phyloP scores from a whole-genome alignment of 2,329 filamentous ascomycete species.

The Calycina marina region DNA sequence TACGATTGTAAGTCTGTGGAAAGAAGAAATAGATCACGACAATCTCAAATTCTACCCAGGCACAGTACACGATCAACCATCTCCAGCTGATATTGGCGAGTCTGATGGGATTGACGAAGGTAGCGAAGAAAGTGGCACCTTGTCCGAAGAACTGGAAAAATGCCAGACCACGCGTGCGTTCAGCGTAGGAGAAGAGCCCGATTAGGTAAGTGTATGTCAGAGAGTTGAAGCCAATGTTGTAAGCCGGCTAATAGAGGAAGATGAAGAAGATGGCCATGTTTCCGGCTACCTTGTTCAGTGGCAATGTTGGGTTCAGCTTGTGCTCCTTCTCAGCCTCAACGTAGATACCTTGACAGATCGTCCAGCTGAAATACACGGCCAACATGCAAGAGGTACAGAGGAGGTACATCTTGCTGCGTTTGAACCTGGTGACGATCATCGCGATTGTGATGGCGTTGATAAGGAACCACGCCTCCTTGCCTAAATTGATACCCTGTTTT shows the following conservation, averaged over 20 bases:
- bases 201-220: slow-evolving; percentile 48
- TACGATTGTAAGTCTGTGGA: slow-evolving; percentile 28
- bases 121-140: slow-evolving; percentile 21
- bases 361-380: slow-evolving; percentile 39
- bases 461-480: slow-evolving; percentile 30
- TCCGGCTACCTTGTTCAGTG: slow-evolving; percentile 8
- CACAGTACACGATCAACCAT: slow-evolving; percentile 27
- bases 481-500: slow-evolving; percentile 34
- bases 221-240: slow-evolving; percentile 53
- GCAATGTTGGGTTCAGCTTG: slow-evolving; percentile 7
- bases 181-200: slow-evolving; percentile 42
- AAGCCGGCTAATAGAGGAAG: slow-evolving; percentile 42
- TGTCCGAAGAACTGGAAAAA: slow-evolving; percentile 24
- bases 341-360: slow-evolving; percentile 30
- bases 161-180: slow-evolving; percentile 12
- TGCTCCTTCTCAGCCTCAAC: slow-evolving; percentile 23
- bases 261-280: slow-evolving; percentile 38
- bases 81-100: slow-evolving; percentile 17
- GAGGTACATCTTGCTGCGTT: slow-evolving; percentile 35
- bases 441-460: slow-evolving; percentile 28
- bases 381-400: slow-evolving; percentile 38
- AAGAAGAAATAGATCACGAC: slow-evolving; percentile 29
- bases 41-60: slow-evolving; percentile 27
- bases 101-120: slow-evolving; percentile 31
- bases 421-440: slow-evolving; percentile 29